These are phyloP conservation scores for Austroboletus festivus DNA, from an alignment of 768 basidiomycete genomes.

Conservation along the genomic window DNA sequence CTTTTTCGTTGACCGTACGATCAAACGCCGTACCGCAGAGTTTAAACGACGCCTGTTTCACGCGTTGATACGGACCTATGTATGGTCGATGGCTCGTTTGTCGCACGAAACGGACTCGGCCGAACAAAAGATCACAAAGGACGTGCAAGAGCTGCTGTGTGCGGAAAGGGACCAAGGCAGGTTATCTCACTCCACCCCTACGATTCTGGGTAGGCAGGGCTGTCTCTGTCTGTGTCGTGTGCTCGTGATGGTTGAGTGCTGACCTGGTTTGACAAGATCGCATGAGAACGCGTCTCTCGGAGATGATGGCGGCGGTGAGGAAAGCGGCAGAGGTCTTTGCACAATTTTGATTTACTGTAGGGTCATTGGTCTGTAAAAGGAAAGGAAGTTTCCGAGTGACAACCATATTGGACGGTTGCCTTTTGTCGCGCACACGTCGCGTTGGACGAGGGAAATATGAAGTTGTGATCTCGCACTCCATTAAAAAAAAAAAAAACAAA, in stretches of 20 bases:
- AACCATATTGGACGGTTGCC: too few species aligned
- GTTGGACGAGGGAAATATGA: conserved; percentile 9
- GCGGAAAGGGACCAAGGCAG: conserved; percentile 33
- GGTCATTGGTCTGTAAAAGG: conserved; percentile 22
- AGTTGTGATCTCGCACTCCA: too few species aligned
- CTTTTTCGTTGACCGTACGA: conserved; percentile 7
- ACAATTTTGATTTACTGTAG: conserved; percentile 8
- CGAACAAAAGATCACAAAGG: conserved; percentile 11
- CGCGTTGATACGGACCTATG: conserved; percentile 11
- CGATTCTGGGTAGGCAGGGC: conserved; percentile 24
- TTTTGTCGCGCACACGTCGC: conserved; percentile 14
- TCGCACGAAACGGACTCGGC: conserved; percentile 14
- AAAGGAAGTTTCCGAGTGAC: too few species aligned
- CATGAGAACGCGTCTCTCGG: conserved; percentile 20
- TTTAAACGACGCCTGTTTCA: conserved; percentile 20
- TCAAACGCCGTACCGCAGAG: conserved; percentile 14
- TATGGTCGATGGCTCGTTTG: conserved; percentile 29
- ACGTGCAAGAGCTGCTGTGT: conserved; percentile 17
- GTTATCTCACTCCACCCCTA: conserved; percentile 22
- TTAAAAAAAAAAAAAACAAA: too few species aligned
- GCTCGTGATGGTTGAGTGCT: conserved; percentile 26
- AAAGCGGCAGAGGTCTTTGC: conserved; percentile 26
- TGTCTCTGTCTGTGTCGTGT: conserved; percentile 1
- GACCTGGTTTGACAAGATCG: conserved; percentile 20
- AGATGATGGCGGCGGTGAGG: conserved; percentile 27